Evolutionary conservation across 2,329 filamentous ascomycete species (phyloP).

Genomic region (Sclerotinia subarctica): DNA sequence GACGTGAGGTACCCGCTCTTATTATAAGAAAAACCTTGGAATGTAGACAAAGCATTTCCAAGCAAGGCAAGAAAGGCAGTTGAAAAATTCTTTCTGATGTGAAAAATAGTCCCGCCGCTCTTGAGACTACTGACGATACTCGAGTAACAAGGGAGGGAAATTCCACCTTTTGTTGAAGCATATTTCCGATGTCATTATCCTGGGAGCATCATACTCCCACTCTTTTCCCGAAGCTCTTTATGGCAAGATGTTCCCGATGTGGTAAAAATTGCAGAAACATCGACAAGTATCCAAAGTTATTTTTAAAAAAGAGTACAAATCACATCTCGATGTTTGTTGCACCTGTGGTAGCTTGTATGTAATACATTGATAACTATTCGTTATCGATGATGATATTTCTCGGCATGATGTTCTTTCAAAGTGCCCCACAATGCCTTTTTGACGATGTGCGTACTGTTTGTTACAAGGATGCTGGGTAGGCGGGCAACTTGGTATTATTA

Average conservation of each 20-base stretch:
- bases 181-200: not conserved
- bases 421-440: not conserved
- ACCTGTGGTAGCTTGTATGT: not conserved
- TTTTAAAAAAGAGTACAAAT: not conserved
- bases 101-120: not conserved
- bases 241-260: not conserved
- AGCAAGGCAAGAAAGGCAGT: too few species aligned
- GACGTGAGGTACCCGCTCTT: not conserved
- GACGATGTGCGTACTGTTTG: not conserved
- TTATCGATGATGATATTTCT: conserved; percentile 1
- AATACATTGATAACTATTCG: conserved; percentile 13
- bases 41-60: not conserved
- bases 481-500: too few species aligned
- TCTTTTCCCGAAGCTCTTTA: not conserved
- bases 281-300: not conserved
- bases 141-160: not conserved
- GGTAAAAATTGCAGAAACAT: not conserved
- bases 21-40: not conserved
- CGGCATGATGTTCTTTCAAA: not conserved
- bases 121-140: too few species aligned
- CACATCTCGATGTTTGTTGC: not conserved
- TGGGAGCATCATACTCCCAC: not conserved
- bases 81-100: not conserved
- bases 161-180: not conserved
- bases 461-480: not conserved